Percentiles rank a stretch among this genome's conserved stretches.
These are phyloP conservation scores for Pulveroboletus ravenelii DNA, from an alignment of 768 basidiomycete species.

Conservation along the genomic window DNA sequence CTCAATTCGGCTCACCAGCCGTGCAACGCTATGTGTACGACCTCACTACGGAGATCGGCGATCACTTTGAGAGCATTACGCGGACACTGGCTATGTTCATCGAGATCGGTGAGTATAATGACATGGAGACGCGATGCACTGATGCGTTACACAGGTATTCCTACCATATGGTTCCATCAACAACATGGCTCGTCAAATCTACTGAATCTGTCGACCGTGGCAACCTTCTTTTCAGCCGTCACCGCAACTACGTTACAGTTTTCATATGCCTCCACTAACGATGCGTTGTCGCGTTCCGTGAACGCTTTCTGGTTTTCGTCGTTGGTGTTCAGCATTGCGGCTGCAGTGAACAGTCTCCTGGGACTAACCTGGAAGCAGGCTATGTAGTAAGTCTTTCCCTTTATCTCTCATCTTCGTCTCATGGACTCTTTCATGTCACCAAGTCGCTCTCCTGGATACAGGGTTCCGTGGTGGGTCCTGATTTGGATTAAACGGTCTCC, in stretches of 20 bases:
- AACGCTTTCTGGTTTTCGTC: slow-evolving; percentile 55
- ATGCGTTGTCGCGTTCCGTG: slow-evolving; percentile 37
- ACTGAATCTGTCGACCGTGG: slow-evolving; percentile 48
- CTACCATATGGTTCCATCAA: slow-evolving; percentile 45
- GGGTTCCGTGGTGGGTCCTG: slow-evolving; percentile 55
- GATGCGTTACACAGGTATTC: slow-evolving; percentile 29
- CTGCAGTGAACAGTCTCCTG: slow-evolving; percentile 50
- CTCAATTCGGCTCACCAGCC: slow-evolving; percentile 47
- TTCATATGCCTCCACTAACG: slow-evolving; percentile 35
- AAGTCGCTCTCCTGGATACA: slow-evolving; percentile 51
- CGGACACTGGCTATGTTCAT: slow-evolving; percentile 44
- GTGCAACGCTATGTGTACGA: slow-evolving; percentile 54
- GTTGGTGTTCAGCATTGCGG: slow-evolving; percentile 49
- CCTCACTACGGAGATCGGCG: slow-evolving; percentile 46
- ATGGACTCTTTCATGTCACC: slow-evolving; percentile 17
- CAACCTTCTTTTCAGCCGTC: slow-evolving; percentile 52
- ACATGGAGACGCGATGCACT: slow-evolving; percentile 16
- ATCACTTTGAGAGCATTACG: slow-evolving; percentile 50
- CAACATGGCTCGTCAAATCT: slow-evolving; percentile 47
- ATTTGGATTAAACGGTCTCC: slow-evolving; percentile 88
- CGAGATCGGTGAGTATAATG: slow-evolving; percentile 42
- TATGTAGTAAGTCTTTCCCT: slow-evolving; percentile 42
- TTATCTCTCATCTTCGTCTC: slow-evolving; percentile 4
- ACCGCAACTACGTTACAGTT: slow-evolving; percentile 41
- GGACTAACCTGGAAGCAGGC: slow-evolving; percentile 54